Base-by-base conservation (phyloP, 2,329 filamentous ascomycete species). In the Colletotrichum plurivorum region DNA sequence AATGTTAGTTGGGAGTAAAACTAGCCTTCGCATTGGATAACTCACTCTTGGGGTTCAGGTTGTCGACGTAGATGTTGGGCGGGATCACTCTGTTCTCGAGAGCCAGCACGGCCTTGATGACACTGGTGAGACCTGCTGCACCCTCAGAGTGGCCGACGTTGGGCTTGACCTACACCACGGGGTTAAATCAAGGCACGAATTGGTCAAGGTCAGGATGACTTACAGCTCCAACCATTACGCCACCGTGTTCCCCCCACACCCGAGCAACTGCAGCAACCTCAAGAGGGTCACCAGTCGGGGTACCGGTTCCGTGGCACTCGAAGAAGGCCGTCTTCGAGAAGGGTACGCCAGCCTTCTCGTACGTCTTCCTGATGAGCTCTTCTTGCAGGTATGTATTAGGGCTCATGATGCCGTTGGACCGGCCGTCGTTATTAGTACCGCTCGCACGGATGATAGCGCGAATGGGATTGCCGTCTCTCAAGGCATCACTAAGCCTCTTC, bases 231-330 rank as follows among this genome's bases (percentile, higher is more conserved):
- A 78, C 76, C 45, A 75, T 67, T 7, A 78, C 64, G 2, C 75
- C 74, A 0, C 71, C 41, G 1, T 74, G 56, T 0, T 73, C 74
- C 65, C 67, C 0, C 72, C 73, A 68, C 9, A 68, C 63, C 1
- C 65, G 46, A 12, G 65, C 65, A 5, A 85, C 76, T 0, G 81
- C 81, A 0, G 62, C 63, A 1, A 77, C 76, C 61, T 84, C 82
- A 6, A 77, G 71, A 0, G 80, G 79, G 60, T 84, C 82, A 0
- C 82, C 82, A 1, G 75, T 75, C 2, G 72, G 65, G 4, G 82
- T 84, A 1, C 81, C 80, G 0, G 82, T 83, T 4, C 80, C 81
- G 55, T 84, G 82, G 25, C 75, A 76, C 63, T 78, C 75, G 12
- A 78, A 67, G 48, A 75, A 73, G 6, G 70, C 70, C 5, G 73